These are phyloP conservation scores for Amborella trichopoda DNA, from an alignment of 164 flowering plant species.

Conservation along the genomic window DNA sequence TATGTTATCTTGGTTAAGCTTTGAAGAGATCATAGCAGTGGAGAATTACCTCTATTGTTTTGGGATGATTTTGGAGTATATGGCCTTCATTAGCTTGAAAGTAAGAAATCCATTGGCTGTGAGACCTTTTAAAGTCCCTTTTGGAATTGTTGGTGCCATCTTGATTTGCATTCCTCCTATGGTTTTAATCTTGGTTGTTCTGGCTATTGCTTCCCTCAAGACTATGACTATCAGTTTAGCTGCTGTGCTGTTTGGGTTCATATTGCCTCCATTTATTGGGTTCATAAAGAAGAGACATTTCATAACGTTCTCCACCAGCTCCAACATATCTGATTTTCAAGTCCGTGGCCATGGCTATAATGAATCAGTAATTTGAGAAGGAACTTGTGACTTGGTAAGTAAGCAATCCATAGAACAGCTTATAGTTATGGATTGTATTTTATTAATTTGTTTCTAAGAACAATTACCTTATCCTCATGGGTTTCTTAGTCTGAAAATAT, in stretches of 20 bases:
- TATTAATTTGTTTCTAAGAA: no score
- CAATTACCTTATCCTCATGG: no score
- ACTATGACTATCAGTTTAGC: slow-evolving; percentile 23
- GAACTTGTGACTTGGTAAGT: background rate
- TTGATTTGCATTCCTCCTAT: slow-evolving; percentile 42
- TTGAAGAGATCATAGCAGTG: slow-evolving; percentile 46
- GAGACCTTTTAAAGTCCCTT: slow-evolving; percentile 45
- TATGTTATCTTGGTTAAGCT: slow-evolving; percentile 43
- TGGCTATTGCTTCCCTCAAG: slow-evolving; percentile 29
- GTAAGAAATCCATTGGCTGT: slow-evolving; percentile 27
- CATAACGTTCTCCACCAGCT: slow-evolving; percentile 37
- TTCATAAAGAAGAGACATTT: slow-evolving; percentile 25
- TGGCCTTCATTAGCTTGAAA: slow-evolving; percentile 36
- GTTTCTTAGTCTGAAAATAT: no score
- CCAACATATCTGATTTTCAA: slow-evolving; percentile 30
- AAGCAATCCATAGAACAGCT: background rate
- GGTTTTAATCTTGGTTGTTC: slow-evolving; percentile 29
- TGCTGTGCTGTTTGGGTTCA: slow-evolving; percentile 30
- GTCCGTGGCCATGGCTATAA: slow-evolving; percentile 1
- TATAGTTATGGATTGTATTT: no score
- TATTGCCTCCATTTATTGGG: slow-evolving; percentile 29
- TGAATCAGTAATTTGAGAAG: background rate
- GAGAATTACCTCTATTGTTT: slow-evolving; percentile 45
- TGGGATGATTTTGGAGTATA: slow-evolving; percentile 46
- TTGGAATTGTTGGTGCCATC: slow-evolving; percentile 33